phyloP scores from a whole-genome alignment of 352 stramenopile genomes.

The Phytopythium chamaehyphon region DNA sequence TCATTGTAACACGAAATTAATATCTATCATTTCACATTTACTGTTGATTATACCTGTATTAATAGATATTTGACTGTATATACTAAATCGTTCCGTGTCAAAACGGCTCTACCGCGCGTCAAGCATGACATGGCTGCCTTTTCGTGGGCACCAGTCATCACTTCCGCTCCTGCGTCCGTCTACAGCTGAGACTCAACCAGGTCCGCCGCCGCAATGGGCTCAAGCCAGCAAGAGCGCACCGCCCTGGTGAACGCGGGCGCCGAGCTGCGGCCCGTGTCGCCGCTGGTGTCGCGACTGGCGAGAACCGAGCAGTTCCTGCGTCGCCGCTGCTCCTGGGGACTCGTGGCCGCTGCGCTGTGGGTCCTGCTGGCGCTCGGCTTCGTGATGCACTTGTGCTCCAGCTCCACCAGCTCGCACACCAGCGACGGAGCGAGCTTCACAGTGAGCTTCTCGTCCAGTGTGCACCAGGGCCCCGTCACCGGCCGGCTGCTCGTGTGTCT shows the following conservation, averaged over 20 bases:
- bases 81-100: too few species aligned
- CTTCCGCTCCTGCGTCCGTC: too few species aligned
- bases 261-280: slow-evolving; percentile 3
- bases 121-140: too few species aligned
- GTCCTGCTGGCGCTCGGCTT: slow-evolving; percentile 9
- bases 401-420: neutral
- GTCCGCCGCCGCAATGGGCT: neutral
- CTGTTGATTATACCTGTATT: too few species aligned
- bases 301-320: slow-evolving; percentile 4
- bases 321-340: slow-evolving; percentile 13
- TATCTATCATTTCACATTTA: too few species aligned
- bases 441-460: slow-evolving; percentile 26
- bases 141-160: too few species aligned
- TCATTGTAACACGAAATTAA: too few species aligned
- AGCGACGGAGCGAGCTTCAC: slow-evolving; percentile 24
- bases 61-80: too few species aligned
- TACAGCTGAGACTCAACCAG: too few species aligned
- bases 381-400: slow-evolving; percentile 11
- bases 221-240: slow-evolving; percentile 5
- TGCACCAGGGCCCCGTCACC: slow-evolving; percentile 34
- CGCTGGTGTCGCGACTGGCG: slow-evolving; percentile 1
- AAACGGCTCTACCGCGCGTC: too few species aligned
- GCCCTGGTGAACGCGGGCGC: slow-evolving; percentile 1
- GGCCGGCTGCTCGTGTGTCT: slow-evolving; percentile 57
- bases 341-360: slow-evolving; percentile 11